Evolutionary conservation across 495 filamentous ascomycete species (phyloP), one percentile per base, ranked within the genome.

Genomic region (Neurospora intermedia): DNA sequence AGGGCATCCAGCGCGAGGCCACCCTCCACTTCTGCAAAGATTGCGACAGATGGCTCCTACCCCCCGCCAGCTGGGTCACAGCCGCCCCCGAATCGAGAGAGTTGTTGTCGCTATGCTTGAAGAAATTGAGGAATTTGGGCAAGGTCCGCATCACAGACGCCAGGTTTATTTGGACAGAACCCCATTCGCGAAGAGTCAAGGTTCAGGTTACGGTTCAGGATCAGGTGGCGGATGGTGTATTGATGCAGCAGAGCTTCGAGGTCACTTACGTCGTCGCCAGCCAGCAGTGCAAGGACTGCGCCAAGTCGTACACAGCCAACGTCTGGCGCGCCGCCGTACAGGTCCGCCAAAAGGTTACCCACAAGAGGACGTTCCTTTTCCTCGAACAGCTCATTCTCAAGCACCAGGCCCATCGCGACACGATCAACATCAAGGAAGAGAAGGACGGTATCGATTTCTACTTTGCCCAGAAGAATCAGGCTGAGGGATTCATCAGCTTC

Each of bases 101-200:
- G 81, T 83, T 99, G 59, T 84, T 99, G 38, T 94, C 96, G 13
- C 81, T 98, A 40, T 99, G 96, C 84, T 83, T 99, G 71, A 88
- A 92, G 77, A 92, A 92, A 77, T 81, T 99, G 72, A 86, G 89
- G 70, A 94, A 94, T 46, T 81, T 99, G 72, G 86, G 88, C 76
- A 96, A 93, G 83, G 92, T 96, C 71, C 86, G 96, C 54, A 94
- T 99, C 74, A 93, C 96, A 78, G 96, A 99, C 77, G 96, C 96
- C 43, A 91, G 89, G 77, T 99, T 99, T 80, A 93, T 97, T 75
- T 99, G 96, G 96, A 99, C 96, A 4, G 96, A 99, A 82, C 96
- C 96, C 8, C 96, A 99, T 84, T 96, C 93, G 69, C 86, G 93
- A 77, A 85, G 96, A 77, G 86, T 99, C 70, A 94, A 92, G 79